Conservation (phyloP, 208 protist species). For the Wallacemonas sp. region DNA sequence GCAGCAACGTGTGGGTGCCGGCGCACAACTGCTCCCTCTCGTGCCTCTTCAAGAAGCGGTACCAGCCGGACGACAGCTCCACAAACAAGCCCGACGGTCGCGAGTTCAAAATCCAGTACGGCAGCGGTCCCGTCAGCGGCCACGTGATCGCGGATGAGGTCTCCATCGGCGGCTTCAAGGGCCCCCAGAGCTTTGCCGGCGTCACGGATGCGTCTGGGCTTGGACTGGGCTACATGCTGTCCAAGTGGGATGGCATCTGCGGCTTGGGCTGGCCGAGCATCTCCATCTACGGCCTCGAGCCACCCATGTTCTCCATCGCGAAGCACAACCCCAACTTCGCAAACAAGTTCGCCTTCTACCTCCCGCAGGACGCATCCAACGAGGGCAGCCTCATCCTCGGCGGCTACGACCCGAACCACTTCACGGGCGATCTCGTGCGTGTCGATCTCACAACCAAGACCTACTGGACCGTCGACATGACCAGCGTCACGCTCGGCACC, state of each 20-base stretch:
- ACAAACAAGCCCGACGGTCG: slow-evolving; percentile 87
- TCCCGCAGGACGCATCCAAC: slow-evolving; percentile 42
- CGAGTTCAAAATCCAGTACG: slow-evolving; percentile 92
- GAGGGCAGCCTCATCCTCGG: slow-evolving; percentile 83
- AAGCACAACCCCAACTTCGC: slow-evolving; percentile 33
- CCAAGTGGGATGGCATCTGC: slow-evolving; percentile 93
- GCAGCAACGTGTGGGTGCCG: slow-evolving; percentile 72
- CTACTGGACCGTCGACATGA: slow-evolving; percentile 91
- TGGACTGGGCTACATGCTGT: slow-evolving; percentile 80
- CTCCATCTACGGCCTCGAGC: slow-evolving; percentile 79
- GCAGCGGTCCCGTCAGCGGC: slow-evolving; percentile 90
- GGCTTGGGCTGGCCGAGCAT: slow-evolving; percentile 78
- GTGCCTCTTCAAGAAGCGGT: slow-evolving; percentile 68
- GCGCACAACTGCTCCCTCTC: slow-evolving; percentile 60
- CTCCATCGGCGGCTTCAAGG: slow-evolving; percentile 61
- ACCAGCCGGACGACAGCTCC: slow-evolving; percentile 71
- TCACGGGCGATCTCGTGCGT: slow-evolving; percentile 79
- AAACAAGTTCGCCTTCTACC: slow-evolving; percentile 83
- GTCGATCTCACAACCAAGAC: slow-evolving; percentile 82
- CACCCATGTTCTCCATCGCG: slow-evolving; percentile 65
- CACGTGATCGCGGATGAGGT: slow-evolving; percentile 90
- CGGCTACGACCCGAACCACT: slow-evolving; percentile 75
- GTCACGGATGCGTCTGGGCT: slow-evolving; percentile 87
- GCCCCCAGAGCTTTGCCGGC: slow-evolving; percentile 86
- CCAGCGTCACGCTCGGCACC: slow-evolving; percentile 37